Evolutionary conservation across 768 basidiomycete species (phyloP).

Genomic region (Termitomyces sp.): DNA sequence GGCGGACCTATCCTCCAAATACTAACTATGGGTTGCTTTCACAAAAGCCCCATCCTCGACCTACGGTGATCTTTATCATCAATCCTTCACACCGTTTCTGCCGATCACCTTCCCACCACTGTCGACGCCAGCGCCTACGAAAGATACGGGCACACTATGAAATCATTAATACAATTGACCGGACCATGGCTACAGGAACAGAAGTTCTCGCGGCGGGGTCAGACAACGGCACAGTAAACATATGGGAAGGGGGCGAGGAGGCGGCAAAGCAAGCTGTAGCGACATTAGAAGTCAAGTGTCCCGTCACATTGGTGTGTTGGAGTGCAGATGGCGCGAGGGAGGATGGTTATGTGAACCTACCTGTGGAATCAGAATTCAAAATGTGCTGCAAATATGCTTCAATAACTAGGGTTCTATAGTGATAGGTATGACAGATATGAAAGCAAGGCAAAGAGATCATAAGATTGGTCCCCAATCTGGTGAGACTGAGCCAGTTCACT

Average conservation of each 20-base stretch:
- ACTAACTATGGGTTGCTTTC: conserved; percentile 87
- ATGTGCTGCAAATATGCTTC: too few relatives aligned
- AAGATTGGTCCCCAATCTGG: too few relatives aligned
- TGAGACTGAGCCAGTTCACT: neutral
- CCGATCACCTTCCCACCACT: conserved; percentile 80
- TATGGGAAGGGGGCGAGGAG: conserved; percentile 89
- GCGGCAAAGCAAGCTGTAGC: conserved; percentile 69
- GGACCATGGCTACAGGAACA: conserved; percentile 78
- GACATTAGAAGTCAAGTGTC: conserved; percentile 82
- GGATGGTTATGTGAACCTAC: too few relatives aligned
- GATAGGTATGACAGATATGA: too few relatives aligned
- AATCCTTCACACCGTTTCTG: conserved; percentile 76
- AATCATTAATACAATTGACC: conserved; percentile 86
- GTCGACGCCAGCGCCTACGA: conserved; percentile 76
- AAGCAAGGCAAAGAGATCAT: too few relatives aligned
- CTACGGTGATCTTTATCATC: conserved; percentile 86
- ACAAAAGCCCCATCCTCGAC: conserved; percentile 91
- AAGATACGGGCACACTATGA: conserved; percentile 88
- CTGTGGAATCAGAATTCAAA: too few relatives aligned
- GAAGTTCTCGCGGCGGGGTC: conserved; percentile 87
- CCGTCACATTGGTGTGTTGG: conserved; percentile 91
- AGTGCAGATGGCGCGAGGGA: conserved; percentile 86
- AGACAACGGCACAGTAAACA: conserved; percentile 87
- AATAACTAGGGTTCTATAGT: too few relatives aligned
- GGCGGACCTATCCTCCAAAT: conserved; percentile 90